phyloP scores from a whole-genome alignment of 805 yeast genomes.

The Henningerozyma blattae region DNA sequence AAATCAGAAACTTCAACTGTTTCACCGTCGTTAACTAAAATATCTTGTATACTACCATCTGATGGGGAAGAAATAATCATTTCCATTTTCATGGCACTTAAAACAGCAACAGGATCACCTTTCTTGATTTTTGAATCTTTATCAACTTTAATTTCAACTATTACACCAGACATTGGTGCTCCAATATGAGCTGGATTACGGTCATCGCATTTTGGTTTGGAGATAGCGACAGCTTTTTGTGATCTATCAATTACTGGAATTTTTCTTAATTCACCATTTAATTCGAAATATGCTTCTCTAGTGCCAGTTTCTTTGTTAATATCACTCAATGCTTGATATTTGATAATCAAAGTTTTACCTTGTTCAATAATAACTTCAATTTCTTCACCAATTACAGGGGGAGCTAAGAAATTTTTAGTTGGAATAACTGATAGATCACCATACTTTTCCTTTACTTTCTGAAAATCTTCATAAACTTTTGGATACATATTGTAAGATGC shows the following conservation, averaged over 20 bases:
- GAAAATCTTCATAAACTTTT: constrained; percentile 81
- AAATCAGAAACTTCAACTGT: constrained; percentile 89
- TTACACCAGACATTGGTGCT: constrained; percentile 98
- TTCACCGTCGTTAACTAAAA: constrained; percentile 78
- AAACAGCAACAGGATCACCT: constrained; percentile 87
- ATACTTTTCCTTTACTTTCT: constrained; percentile 55
- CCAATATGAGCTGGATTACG: constrained; percentile 84
- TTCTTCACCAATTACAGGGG: constrained; percentile 79
- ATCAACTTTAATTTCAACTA: constrained; percentile 83
- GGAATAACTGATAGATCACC: constrained; percentile 92
- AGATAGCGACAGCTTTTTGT: constrained; percentile 51
- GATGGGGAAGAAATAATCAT: constrained; percentile 92
- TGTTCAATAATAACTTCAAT: constrained; percentile 77
- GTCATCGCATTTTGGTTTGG: constrained; percentile 81
- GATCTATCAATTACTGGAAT: constrained; percentile 81
- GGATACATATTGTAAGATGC: constrained; percentile 97
- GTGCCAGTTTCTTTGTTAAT: constrained; percentile 71
- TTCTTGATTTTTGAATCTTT: constrained; percentile 78
- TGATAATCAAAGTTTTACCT: constrained; percentile 86
- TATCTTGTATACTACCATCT: constrained; percentile 66
- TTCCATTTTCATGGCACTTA: constrained; percentile 98
- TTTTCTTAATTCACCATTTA: constrained; percentile 95
- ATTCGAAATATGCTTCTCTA: constrained; percentile 92
- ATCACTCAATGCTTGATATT: constrained; percentile 85
- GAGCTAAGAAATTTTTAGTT: constrained; percentile 76